These are phyloP conservation scores for Cyberlindnera subsufficiens DNA, from an alignment of 805 yeast genomes.

Conservation along the genomic window DNA sequence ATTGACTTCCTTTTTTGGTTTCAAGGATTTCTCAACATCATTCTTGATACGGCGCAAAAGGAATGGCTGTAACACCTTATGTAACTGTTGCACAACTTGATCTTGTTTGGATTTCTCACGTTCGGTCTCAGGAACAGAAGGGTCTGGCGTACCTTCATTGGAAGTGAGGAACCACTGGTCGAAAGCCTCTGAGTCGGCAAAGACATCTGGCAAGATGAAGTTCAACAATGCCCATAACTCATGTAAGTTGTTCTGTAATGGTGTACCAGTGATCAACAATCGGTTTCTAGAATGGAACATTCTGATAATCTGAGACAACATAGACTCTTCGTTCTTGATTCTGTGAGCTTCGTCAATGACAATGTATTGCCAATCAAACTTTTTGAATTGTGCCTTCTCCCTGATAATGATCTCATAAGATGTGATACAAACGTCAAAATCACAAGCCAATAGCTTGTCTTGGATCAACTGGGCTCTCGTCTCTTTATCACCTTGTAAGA, in stretches of 20 bases:
- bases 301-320: conserved; percentile 68
- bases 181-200: conserved; percentile 65
- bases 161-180: conserved; percentile 61
- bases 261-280: conserved; percentile 75
- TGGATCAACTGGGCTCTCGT: conserved; percentile 51
- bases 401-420: conserved; percentile 75
- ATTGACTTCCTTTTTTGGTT: conserved; percentile 72
- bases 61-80: conserved; percentile 72
- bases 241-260: conserved; percentile 72
- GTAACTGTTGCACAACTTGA: conserved; percentile 58
- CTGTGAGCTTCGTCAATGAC: conserved; percentile 82
- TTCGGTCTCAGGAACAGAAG: conserved; percentile 31
- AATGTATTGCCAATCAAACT: conserved; percentile 71
- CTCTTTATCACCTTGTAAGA: conserved; percentile 71
- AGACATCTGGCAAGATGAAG: conserved; percentile 73
- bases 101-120: conserved; percentile 34
- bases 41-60: conserved; percentile 69
- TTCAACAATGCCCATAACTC: conserved; percentile 80
- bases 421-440: conserved; percentile 57
- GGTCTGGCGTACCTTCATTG: conserved; percentile 23
- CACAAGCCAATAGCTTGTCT: conserved; percentile 45
- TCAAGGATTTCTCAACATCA: conserved; percentile 73
- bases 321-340: conserved; percentile 58
- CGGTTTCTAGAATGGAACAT: conserved; percentile 67
- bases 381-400: conserved; percentile 61